Percentiles rank a stretch among this genome's conserved stretches.
Conservation (phyloP, 1,284 basidiomycete species). For the Cerrena zonata region DNA sequence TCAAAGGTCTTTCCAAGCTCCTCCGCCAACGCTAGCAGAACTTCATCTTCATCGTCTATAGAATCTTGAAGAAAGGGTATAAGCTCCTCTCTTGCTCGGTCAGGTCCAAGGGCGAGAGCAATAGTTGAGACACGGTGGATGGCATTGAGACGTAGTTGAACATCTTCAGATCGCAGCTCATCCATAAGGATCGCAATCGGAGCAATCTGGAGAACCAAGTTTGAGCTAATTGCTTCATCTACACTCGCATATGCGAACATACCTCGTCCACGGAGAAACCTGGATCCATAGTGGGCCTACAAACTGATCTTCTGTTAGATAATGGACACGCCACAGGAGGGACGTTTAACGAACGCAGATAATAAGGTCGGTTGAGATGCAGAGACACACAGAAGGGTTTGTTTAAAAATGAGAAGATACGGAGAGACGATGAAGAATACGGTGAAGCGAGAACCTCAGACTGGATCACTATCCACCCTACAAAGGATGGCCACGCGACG, state of each 20-base stretch:
- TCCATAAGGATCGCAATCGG: constrained; percentile 90
- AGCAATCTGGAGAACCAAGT: constrained; percentile 48
- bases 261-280: constrained; percentile 56
- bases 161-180: constrained; percentile 93
- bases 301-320: constrained; percentile 1
- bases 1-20: constrained; percentile 90
- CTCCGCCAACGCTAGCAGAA: constrained; percentile 91
- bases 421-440: background rate
- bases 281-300: constrained; percentile 49
- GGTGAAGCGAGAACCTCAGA: background rate
- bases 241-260: background rate
- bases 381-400: background rate
- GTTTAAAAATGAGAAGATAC: background rate
- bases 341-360: background rate
- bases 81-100: constrained; percentile 92
- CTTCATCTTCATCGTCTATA: constrained; percentile 98
- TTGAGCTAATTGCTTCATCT: background rate
- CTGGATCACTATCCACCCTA: background rate
- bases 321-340: background rate
- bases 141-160: constrained; percentile 88
- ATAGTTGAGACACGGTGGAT: constrained; percentile 98
- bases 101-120: constrained; percentile 91
- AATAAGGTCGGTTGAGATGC: background rate
- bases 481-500: background rate
- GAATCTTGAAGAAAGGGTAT: constrained; percentile 97